Conservation (phyloP, 352 stramenopile genomes). For the Phytopythium kandeliae region DNA sequence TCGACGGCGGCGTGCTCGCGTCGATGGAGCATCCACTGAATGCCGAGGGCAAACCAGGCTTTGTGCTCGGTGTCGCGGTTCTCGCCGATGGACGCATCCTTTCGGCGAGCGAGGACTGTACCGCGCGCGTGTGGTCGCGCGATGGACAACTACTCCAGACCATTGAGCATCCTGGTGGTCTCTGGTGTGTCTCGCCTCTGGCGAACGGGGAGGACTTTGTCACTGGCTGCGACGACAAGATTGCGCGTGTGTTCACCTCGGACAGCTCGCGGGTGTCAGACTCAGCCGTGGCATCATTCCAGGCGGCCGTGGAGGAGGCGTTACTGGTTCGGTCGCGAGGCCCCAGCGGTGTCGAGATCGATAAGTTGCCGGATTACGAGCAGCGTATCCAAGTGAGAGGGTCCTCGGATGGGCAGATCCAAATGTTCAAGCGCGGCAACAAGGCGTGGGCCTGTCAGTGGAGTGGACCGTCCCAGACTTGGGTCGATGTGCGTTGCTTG, state of each 20-base stretch:
- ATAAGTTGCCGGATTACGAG: conserved; percentile 92
- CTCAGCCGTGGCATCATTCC: conserved; percentile 49
- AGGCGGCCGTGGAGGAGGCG: conserved; percentile 59
- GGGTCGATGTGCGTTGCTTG: conserved; percentile 88
- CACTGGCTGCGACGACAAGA: conserved; percentile 93
- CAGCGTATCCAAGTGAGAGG: conserved; percentile 64
- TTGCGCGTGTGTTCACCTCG: conserved; percentile 88
- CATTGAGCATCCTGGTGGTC: conserved; percentile 76
- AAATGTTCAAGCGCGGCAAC: conserved; percentile 93
- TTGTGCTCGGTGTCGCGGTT: conserved; percentile 68
- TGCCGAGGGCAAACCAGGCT: conserved; percentile 76
- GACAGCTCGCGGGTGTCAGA: conserved; percentile 64
- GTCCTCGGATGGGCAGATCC: conserved; percentile 91
- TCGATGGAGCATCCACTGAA: conserved; percentile 77
- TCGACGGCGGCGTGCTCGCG: conserved; percentile 53
- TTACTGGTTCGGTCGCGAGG: conserved; percentile 58
- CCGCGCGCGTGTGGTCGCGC: conserved; percentile 59
- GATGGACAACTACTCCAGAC: conserved; percentile 63
- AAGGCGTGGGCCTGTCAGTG: conserved; percentile 95
- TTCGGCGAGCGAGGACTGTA: conserved; percentile 82
- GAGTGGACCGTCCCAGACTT: conserved; percentile 86
- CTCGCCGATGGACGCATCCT: conserved; percentile 51
- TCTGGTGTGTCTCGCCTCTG: conserved; percentile 82
- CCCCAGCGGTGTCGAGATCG: conserved; percentile 91
- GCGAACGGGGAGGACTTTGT: conserved; percentile 85